A percentile compares a stretch with the other conserved stretches of the same genome.
These are phyloP conservation scores for Cutaneotrichosporon sp. DNA, from an alignment of 1,284 basidiomycete genomes.

Conservation along the genomic window DNA sequence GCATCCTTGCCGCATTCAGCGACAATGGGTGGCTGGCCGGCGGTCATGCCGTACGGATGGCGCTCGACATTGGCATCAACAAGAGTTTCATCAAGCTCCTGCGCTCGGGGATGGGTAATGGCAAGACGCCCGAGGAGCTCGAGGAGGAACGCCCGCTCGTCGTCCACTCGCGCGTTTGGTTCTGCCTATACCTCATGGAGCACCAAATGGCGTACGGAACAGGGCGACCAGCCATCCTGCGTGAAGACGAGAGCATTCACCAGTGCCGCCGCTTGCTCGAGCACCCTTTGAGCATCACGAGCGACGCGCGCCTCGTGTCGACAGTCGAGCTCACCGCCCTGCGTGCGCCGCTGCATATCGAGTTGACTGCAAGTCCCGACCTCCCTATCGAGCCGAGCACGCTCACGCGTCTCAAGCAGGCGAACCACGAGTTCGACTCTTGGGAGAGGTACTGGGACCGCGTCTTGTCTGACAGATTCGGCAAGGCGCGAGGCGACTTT, in stretches of 20 bases:
- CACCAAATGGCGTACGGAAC: constrained; percentile 94
- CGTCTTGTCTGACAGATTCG: constrained; percentile 47
- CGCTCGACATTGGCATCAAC: constrained; percentile 84
- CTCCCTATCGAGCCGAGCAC: constrained; percentile 49
- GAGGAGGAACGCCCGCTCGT: constrained; percentile 74
- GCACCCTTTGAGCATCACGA: constrained; percentile 83
- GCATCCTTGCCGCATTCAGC: constrained; percentile 82
- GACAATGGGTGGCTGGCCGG: constrained; percentile 88
- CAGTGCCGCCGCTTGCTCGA: constrained; percentile 76
- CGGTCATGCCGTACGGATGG: constrained; percentile 86
- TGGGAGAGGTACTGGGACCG: constrained; percentile 55
- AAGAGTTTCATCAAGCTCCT: constrained; percentile 81
- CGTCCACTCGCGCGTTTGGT: constrained; percentile 78
- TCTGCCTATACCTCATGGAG: constrained; percentile 85
- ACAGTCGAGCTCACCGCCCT: constrained; percentile 59
- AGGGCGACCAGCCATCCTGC: constrained; percentile 83
- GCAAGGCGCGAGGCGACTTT: constrained; percentile 48
- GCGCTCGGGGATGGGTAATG: constrained; percentile 66
- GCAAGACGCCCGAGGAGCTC: constrained; percentile 59
- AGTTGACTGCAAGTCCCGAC: constrained; percentile 49
- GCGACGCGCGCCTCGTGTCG: constrained; percentile 90
- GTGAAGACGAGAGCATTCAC: constrained; percentile 84
- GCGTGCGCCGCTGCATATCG: constrained; percentile 49
- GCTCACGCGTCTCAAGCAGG: constrained; percentile 49
- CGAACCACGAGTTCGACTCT: constrained; percentile 52